Conservation (phyloP, 306 rosid species). For the Senna siamea region DNA sequence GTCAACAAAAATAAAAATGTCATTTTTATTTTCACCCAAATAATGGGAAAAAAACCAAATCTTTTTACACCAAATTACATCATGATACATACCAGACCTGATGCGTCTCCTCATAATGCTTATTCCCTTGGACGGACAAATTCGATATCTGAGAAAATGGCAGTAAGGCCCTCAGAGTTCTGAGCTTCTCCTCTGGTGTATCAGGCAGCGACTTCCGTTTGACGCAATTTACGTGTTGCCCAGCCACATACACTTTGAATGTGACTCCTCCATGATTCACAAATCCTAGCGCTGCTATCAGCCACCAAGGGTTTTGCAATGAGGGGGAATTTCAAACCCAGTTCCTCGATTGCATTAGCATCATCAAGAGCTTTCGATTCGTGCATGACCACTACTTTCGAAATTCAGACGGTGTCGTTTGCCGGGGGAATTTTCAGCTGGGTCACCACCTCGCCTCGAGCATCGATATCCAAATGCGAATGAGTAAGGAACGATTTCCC, state of each 20-base stretch:
- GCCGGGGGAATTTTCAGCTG: neutral
- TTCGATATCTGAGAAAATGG: conserved; percentile 60
- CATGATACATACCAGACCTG: no score
- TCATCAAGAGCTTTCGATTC: conserved; percentile 7
- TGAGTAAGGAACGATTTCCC: no score
- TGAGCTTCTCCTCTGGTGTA: conserved; percentile 36
- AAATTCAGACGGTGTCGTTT: conserved; percentile 30
- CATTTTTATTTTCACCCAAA: no score
- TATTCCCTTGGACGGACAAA: conserved; percentile 8
- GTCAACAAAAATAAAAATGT: no score
- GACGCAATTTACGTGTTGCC: conserved; percentile 55
- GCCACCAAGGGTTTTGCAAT: conserved; percentile 51
- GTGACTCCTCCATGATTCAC: conserved; percentile 75
- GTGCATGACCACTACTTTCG: conserved; percentile 34
- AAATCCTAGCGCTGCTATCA: conserved; percentile 46
- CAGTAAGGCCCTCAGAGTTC: conserved; percentile 31
- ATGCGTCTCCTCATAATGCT: no score
- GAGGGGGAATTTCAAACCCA: conserved; percentile 36
- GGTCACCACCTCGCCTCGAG: conserved; percentile 37
- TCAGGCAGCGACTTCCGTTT: conserved; percentile 63
- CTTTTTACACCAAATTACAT: no score
- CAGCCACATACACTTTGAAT: conserved; percentile 75
- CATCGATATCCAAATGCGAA: no score
- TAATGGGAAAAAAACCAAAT: no score
- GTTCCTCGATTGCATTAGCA: neutral